phyloP scores from a whole-genome alignment of 2,329 filamentous ascomycete species.

The Penicillium sp. region DNA sequence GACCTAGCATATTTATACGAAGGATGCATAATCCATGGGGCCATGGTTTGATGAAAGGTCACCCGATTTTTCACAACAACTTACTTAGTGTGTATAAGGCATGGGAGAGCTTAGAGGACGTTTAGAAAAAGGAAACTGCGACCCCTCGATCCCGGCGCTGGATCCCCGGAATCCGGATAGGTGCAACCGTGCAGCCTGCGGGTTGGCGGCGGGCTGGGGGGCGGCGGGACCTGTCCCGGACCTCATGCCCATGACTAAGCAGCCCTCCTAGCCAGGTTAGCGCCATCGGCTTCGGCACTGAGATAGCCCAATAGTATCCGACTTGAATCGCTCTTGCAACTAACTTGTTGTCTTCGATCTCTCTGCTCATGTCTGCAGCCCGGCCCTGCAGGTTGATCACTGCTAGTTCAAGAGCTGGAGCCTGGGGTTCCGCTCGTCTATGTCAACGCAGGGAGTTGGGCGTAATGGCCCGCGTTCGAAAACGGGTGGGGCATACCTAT shows the following conservation, averaged over 20 bases:
- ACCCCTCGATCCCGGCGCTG: no score
- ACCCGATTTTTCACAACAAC: no score
- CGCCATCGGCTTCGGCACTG: slow-evolving; percentile 9
- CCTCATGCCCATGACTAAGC: slow-evolving; percentile 7
- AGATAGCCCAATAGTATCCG: background rate
- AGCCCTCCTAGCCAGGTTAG: slow-evolving; percentile 6
- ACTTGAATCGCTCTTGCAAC: background rate
- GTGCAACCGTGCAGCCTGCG: no score
- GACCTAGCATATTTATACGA: no score
- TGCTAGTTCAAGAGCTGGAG: slow-evolving; percentile 11
- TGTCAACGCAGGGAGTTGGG: slow-evolving; percentile 26
- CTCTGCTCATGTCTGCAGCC: slow-evolving; percentile 17
- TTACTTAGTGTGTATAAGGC: no score
- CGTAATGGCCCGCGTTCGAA: slow-evolving; percentile 41
- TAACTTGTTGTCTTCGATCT: background rate
- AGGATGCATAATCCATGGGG: no score
- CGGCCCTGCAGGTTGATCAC: slow-evolving; percentile 8
- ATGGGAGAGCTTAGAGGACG: no score
- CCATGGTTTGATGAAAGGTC: no score
- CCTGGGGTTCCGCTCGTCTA: slow-evolving; percentile 23
- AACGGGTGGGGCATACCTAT: slow-evolving; percentile 31
- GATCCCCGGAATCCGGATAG: no score
- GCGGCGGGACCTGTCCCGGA: no score
- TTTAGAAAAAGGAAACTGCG: background rate
- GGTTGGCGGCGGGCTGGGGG: no score